Conservation (phyloP, 306 rosid genomes). For the Pterocarpus macrocarpus region DNA sequence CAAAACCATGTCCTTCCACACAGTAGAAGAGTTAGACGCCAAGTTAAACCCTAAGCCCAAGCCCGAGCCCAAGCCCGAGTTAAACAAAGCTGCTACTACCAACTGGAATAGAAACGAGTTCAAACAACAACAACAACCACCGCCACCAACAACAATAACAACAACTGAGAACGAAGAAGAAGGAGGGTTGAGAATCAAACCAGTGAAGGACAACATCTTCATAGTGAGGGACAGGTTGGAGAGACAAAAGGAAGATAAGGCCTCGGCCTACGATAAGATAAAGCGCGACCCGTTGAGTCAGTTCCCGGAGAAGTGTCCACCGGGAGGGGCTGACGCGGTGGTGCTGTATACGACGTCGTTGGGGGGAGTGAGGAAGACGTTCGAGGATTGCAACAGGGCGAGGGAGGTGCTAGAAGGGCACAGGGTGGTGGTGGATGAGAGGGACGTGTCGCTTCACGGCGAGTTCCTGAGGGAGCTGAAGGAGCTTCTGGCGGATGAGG, state of each 20-base stretch:
- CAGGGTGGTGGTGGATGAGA: conserved; percentile 75
- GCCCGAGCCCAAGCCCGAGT: neutral
- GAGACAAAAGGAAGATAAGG: conserved; percentile 69
- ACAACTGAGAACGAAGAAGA: neutral
- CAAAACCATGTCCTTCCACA: conserved; percentile 73
- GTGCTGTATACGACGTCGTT: conserved; percentile 93
- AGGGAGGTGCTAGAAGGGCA: conserved; percentile 68
- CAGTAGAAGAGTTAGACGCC: conserved; percentile 78
- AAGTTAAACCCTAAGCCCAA: conserved; percentile 40
- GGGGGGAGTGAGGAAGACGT: conserved; percentile 80
- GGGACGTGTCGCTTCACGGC: conserved; percentile 89
- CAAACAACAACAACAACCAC: neutral
- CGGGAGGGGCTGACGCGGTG: conserved; percentile 68
- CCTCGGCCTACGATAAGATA: conserved; percentile 40
- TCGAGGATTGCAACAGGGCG: conserved; percentile 75
- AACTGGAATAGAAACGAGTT: conserved; percentile 9
- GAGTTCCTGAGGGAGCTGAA: conserved; percentile 71
- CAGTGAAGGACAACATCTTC: conserved; percentile 77
- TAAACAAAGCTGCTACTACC: neutral
- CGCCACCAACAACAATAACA: neutral
- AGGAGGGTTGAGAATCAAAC: conserved; percentile 23
- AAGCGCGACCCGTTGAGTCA: conserved; percentile 66
- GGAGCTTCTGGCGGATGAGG: conserved; percentile 44
- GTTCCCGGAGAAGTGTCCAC: conserved; percentile 80
- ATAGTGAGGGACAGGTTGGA: conserved; percentile 70